A percentile compares a stretch with the other conserved stretches of the same genome.
These are phyloP conservation scores for Colletotrichum sp. DNA, from an alignment of 2,329 filamentous ascomycete genomes.

Conservation along the genomic window DNA sequence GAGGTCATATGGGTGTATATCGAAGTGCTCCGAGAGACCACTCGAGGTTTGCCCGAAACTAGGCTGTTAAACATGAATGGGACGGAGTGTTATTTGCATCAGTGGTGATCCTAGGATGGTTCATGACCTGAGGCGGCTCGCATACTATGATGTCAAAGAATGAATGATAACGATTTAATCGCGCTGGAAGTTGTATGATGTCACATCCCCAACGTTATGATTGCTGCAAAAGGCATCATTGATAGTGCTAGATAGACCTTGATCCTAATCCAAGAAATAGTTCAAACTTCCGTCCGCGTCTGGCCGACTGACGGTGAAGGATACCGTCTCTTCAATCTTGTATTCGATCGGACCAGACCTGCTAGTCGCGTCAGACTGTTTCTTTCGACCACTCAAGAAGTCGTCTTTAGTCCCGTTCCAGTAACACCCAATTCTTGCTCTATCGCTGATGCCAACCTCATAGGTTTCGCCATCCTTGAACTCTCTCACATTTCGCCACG, in stretches of 20 bases:
- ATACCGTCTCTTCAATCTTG: background rate
- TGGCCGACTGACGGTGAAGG: background rate
- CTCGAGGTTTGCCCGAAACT: background rate
- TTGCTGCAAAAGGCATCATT: background rate
- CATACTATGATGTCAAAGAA: background rate
- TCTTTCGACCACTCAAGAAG: background rate
- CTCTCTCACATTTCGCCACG: background rate
- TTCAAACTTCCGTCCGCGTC: background rate
- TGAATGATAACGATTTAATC: background rate
- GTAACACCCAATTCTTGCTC: background rate
- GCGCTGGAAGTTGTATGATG: background rate
- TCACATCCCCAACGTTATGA: fast-evolving
- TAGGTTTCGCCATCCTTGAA: background rate
- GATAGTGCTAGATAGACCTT: background rate
- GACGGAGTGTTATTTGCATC: too few species aligned
- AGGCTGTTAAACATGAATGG: too few species aligned
- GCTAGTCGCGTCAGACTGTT: background rate
- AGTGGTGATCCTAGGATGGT: too few species aligned
- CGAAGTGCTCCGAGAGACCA: background rate
- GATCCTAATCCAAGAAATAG: background rate
- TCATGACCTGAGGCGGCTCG: fast-evolving
- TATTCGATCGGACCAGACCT: background rate
- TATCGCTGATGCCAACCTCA: background rate
- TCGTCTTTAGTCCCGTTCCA: background rate
- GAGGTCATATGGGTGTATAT: background rate